Evolutionary conservation across 495 filamentous ascomycete species (phyloP).

Genomic region (Xylaria cubensis): DNA sequence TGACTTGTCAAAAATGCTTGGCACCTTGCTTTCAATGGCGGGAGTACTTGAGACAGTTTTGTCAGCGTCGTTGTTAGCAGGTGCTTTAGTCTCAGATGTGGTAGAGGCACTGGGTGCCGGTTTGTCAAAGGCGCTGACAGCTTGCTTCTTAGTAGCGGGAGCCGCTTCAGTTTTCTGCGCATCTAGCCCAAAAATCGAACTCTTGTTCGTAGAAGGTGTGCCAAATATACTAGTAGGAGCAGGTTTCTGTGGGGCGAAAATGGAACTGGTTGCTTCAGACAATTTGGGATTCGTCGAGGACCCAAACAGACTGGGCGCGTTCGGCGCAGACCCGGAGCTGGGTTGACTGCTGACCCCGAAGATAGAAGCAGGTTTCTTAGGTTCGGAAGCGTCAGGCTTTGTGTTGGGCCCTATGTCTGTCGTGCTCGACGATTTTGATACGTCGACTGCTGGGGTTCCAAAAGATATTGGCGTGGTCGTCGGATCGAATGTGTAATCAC

Average conservation of each 20-base stretch:
- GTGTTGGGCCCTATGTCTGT: constrained; percentile 16
- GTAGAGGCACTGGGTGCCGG: neutral
- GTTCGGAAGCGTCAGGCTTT: constrained; percentile 19
- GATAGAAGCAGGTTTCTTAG: constrained; percentile 25
- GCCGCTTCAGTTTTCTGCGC: constrained; percentile 33
- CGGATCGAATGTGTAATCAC: constrained; percentile 43
- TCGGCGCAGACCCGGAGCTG: constrained; percentile 26
- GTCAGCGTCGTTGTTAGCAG: neutral
- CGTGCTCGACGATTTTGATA: constrained; percentile 23
- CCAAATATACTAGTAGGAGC: constrained; percentile 27
- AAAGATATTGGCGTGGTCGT: constrained; percentile 42
- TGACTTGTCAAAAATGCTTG: constrained; percentile 28
- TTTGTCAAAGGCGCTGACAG: constrained; percentile 27
- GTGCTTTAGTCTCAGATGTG: neutral
- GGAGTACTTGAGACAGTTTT: neutral
- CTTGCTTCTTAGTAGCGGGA: constrained; percentile 36
- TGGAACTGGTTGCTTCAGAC: constrained; percentile 23
- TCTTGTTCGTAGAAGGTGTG: constrained; percentile 13
- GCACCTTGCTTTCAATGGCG: neutral
- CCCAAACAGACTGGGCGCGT: constrained; percentile 28
- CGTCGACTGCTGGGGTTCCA: constrained; percentile 20
- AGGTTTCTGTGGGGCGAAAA: constrained; percentile 26
- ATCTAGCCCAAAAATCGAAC: constrained; percentile 33
- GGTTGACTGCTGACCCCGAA: constrained; percentile 31
- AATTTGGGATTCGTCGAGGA: constrained; percentile 12